Percentiles rank a stretch among this genome's conserved stretches.
Conservation (phyloP, 202 grass and related monocot genomes). For the Miscanthus sacchariflorus region DNA sequence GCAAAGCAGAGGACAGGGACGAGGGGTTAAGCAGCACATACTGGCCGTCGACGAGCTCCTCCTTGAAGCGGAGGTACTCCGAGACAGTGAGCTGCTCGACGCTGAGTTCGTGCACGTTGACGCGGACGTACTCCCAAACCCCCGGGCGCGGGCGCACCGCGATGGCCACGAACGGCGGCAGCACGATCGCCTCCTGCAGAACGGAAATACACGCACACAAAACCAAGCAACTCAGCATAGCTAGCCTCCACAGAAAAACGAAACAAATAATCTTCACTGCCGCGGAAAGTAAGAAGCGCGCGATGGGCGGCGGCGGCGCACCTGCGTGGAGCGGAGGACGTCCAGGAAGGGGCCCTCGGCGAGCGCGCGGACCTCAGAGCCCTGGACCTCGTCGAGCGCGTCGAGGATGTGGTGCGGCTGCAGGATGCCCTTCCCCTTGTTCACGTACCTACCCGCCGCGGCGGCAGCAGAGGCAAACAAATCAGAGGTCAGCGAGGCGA, state of each 20-base stretch:
- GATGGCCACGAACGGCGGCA: slow-evolving; percentile 97
- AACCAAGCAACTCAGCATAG: not conserved
- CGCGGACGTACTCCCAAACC: slow-evolving; percentile 92
- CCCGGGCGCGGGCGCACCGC: slow-evolving; percentile 93
- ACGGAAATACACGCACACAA: not conserved
- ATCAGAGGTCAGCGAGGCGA: not conserved
- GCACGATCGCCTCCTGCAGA: slow-evolving; percentile 89
- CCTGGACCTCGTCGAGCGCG: slow-evolving; percentile 75
- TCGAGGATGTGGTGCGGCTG: slow-evolving; percentile 96
- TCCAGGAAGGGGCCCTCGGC: slow-evolving; percentile 88
- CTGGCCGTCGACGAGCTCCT: slow-evolving; percentile 85
- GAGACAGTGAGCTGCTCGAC: slow-evolving; percentile 87
- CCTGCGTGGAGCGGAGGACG: slow-evolving; percentile 86
- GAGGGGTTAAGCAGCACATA: slow-evolving; percentile 45
- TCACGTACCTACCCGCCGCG: slow-evolving; percentile 64
- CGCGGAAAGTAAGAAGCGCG: not conserved
- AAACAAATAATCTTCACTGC: too few species aligned
- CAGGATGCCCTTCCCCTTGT: slow-evolving; percentile 91
- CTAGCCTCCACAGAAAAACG: not conserved
- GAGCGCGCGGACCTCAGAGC: slow-evolving; percentile 56
- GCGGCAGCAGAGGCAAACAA: not conserved
- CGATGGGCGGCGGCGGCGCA: slow-evolving; percentile 15
- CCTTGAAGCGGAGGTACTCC: slow-evolving; percentile 92
- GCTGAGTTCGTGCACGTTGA: slow-evolving; percentile 93
- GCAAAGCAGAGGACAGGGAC: slow-evolving; percentile 4